Base-by-base conservation (phyloP, 495 filamentous ascomycete species). In the Penicillium riverlandense region DNA sequence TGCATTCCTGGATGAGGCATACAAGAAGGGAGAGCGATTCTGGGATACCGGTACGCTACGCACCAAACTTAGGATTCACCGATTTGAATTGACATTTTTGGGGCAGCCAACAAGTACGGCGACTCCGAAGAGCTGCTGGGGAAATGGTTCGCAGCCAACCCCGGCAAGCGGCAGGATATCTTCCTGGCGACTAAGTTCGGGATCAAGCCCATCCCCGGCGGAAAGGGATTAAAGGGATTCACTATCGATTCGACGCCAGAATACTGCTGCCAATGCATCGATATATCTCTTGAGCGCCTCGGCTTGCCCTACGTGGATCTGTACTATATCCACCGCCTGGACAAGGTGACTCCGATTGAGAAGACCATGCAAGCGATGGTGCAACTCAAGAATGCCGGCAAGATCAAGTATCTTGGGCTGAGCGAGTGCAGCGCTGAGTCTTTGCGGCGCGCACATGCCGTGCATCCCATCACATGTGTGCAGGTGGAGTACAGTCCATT, bases 401-500 rank as follows among this genome's bases (percentile, higher is more conserved):
- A 83, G 52, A 74, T 85, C 56, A 69, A 69, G 35, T 62, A 81
- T 47, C 49, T 86, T 11, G 80, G 80, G 1, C 58, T 86, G 14
- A 75, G 68, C 39, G 82, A 86, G 51, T 71, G 74, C 43, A 74
- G 69, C 37, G 66, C 79, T 0, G 61, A 70, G 4, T 78, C 82
- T 0, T 65, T 86, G 11, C 76, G 79, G 0, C 76, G 83, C 12
- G 84, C 84, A 0, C 54, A 70, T 52, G 75, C 72, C 35, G 58
- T 86, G 1, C 70, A 78, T 32, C 82, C 72, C 3, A 75, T 88
- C 15, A 53, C 72, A n/a, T 75, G 73, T 11, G 74, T 82, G n/a
- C 77, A 89, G 59, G 61, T 85, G 10, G 83, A 86, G 53, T 85
- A 83, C 57, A 75, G 64, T 0, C 74, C 76, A 0, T 84, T 80